These are phyloP conservation scores for Bjerkandera adusta DNA, from an alignment of 1,284 basidiomycete species.

Conservation along the genomic window DNA sequence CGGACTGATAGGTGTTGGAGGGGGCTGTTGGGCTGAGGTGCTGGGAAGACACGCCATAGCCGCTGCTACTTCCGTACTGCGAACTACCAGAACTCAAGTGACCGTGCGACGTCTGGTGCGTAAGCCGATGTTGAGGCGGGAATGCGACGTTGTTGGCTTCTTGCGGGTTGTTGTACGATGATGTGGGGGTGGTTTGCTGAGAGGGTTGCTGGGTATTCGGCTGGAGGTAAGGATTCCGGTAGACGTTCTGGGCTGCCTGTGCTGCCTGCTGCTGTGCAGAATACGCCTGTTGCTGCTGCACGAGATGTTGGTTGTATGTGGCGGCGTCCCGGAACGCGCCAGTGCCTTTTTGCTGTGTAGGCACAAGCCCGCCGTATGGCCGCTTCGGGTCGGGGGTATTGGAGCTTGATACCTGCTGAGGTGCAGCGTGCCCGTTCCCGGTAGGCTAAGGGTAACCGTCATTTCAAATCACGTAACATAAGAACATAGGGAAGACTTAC, in stretches of 20 bases:
- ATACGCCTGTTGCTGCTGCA: slow-evolving; percentile 92
- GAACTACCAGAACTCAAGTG: slow-evolving; percentile 41
- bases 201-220: slow-evolving; percentile 29
- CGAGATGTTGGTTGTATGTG: slow-evolving; percentile 91
- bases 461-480: neutral
- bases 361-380: slow-evolving; percentile 92
- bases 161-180: slow-evolving; percentile 24
- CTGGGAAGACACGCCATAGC: slow-evolving; percentile 22
- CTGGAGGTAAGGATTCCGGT: slow-evolving; percentile 72
- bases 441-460: slow-evolving; percentile 17
- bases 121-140: slow-evolving; percentile 31
- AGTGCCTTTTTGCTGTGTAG: slow-evolving; percentile 74
- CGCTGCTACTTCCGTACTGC: slow-evolving; percentile 40
- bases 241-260: slow-evolving; percentile 63
- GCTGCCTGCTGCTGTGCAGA: slow-evolving; percentile 74
- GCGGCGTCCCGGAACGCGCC: slow-evolving; percentile 92
- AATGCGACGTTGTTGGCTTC: slow-evolving; percentile 25
- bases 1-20: slow-evolving; percentile 68
- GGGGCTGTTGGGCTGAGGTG: slow-evolving; percentile 55
- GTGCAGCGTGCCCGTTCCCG: slow-evolving; percentile 30
- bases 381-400: slow-evolving; percentile 68
- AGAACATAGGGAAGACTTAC: slow-evolving; percentile 45
- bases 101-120: slow-evolving; percentile 50
- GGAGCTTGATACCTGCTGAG: slow-evolving; percentile 16
- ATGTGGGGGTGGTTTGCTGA: slow-evolving; percentile 32